Percentiles rank a stretch among this genome's conserved stretches.
These are phyloP conservation scores for Pseudocercospora macadamiae DNA, from an alignment of 2,329 filamentous ascomycete genomes.

Conservation along the genomic window DNA sequence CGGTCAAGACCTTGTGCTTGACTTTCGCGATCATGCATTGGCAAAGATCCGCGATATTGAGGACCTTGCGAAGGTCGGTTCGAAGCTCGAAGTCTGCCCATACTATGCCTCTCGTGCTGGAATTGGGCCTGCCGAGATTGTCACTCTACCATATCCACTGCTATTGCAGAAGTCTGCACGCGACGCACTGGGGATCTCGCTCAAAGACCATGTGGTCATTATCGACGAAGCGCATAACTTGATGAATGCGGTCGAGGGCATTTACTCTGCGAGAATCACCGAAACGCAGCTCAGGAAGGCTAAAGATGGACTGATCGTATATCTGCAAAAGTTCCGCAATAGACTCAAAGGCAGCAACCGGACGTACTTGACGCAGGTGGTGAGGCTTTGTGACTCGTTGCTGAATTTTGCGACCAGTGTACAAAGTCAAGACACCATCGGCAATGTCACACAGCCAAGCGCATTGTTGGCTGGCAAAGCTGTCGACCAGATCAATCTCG, in stretches of 20 bases:
- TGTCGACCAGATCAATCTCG: constrained; percentile 92
- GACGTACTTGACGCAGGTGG: constrained; percentile 85
- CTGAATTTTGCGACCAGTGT: constrained; percentile 22
- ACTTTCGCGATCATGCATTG: constrained; percentile 82
- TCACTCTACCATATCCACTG: constrained; percentile 90
- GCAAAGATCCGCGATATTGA: constrained; percentile 92
- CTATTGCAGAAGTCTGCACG: constrained; percentile 84
- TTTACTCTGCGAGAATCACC: constrained; percentile 78
- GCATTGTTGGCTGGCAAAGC: constrained; percentile 79
- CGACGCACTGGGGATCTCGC: constrained; percentile 81
- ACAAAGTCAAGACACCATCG: constrained; percentile 42
- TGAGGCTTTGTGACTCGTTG: constrained; percentile 80
- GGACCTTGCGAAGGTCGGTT: constrained; percentile 78
- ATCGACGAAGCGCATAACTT: constrained; percentile 98
- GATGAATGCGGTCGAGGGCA: constrained; percentile 89
- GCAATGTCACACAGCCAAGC: constrained; percentile 71
- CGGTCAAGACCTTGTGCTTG: constrained; percentile 68
- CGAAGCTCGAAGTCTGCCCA: constrained; percentile 79
- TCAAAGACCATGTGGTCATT: constrained; percentile 89
- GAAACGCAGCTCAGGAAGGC: constrained; percentile 73
- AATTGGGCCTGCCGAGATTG: constrained; percentile 74
- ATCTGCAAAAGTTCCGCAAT: constrained; percentile 85
- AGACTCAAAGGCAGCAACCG: constrained; percentile 88
- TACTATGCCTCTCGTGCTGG: constrained; percentile 93
- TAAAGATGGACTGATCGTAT: constrained; percentile 74